phyloP scores from a whole-genome alignment of 2,329 filamentous ascomycete species.

The Aspergillus hortae region DNA sequence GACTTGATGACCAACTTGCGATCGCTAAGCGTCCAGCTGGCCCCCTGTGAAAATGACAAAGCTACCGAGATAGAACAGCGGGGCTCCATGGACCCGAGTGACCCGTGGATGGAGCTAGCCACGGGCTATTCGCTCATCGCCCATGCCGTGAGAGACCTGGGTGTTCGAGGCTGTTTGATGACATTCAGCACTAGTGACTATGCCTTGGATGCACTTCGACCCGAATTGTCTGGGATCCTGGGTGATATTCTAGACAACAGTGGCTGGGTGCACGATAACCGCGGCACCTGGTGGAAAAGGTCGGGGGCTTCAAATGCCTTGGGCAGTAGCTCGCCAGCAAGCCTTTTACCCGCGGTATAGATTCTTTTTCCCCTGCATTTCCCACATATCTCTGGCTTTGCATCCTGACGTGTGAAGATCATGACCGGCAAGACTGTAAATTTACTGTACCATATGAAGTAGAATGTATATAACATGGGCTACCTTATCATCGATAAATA shows the following conservation, averaged over 20 bases:
- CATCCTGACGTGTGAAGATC: too few relatives aligned
- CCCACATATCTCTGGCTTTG: too few relatives aligned
- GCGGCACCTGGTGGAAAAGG: slow-evolving; percentile 26
- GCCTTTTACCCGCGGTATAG: not conserved
- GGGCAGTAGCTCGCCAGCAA: not conserved
- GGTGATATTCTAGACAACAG: slow-evolving; percentile 18
- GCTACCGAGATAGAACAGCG: slow-evolving; percentile 38
- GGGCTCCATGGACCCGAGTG: slow-evolving; percentile 39
- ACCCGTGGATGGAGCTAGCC: slow-evolving; percentile 54
- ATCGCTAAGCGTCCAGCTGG: slow-evolving; percentile 53
- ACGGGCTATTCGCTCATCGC: slow-evolving; percentile 49
- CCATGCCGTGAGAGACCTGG: slow-evolving; percentile 29
- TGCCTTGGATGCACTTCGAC: slow-evolving; percentile 26
- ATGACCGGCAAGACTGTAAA: too few relatives aligned
- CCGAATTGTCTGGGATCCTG: slow-evolving; percentile 24
- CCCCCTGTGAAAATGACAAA: slow-evolving; percentile 36
- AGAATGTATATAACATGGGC: too few relatives aligned
- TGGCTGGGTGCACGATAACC: slow-evolving; percentile 29
- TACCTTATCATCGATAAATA: too few relatives aligned
- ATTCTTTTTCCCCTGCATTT: too few relatives aligned
- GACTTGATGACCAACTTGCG: slow-evolving; percentile 50
- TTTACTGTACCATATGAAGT: too few relatives aligned
- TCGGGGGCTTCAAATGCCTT: not conserved
- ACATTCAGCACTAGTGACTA: slow-evolving; percentile 31
- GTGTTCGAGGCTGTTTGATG: slow-evolving; percentile 14